phyloP scores from a whole-genome alignment of 164 flowering plant species.

The Chimonanthus praecox region DNA sequence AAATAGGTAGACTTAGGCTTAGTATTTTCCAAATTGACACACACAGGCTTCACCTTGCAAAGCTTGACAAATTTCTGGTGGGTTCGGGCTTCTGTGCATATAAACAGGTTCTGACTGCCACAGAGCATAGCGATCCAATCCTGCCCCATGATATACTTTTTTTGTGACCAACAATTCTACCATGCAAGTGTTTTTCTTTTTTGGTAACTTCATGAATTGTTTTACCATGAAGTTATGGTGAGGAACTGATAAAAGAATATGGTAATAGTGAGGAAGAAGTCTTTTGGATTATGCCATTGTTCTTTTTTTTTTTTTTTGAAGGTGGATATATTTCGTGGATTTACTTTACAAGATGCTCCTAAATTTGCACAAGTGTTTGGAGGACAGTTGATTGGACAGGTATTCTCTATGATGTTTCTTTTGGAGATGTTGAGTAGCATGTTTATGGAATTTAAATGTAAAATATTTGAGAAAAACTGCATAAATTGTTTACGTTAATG shows the following conservation, averaged over 20 bases:
- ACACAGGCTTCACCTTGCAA: too few relatives aligned
- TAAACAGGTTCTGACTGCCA: too few relatives aligned
- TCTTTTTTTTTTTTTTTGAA: constrained; percentile 23
- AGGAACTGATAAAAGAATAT: neutral
- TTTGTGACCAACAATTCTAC: neutral
- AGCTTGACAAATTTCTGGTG: too few relatives aligned
- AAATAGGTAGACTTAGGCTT: too few relatives aligned
- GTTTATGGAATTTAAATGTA: too few relatives aligned
- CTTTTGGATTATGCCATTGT: neutral
- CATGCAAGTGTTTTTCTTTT: neutral
- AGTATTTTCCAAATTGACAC: too few relatives aligned
- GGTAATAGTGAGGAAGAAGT: neutral
- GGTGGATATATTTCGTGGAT: constrained; percentile 81
- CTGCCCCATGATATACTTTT: too few relatives aligned
- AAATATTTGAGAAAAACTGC: neutral
- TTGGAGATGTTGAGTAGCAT: neutral
- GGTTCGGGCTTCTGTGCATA: too few relatives aligned
- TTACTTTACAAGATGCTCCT: constrained; percentile 86
- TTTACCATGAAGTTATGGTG: too few relatives aligned
- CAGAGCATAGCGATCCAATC: too few relatives aligned
- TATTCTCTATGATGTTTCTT: constrained; percentile 19
- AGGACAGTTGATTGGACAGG: constrained; percentile 96
- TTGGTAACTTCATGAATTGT: too few relatives aligned
- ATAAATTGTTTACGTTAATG: too few relatives aligned
- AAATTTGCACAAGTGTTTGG: constrained; percentile 84